A percentile compares a stretch with the other conserved stretches of the same genome.
Conservation (phyloP, 345 rosid species). For the Citropsis articulata region DNA sequence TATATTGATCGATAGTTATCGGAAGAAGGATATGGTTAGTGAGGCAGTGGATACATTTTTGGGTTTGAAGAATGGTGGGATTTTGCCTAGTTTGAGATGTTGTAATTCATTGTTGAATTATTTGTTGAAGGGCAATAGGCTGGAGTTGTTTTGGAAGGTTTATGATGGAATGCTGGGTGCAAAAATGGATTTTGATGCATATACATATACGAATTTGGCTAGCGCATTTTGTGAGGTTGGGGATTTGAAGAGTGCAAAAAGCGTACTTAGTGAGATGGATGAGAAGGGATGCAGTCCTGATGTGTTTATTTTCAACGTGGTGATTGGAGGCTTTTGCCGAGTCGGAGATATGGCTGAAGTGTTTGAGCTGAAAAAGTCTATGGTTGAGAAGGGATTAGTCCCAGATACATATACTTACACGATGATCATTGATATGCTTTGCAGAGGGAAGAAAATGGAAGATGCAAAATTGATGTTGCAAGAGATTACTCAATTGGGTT, state of each 20-base stretch:
- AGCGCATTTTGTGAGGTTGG: constrained; percentile 24
- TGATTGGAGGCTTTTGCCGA: constrained; percentile 30
- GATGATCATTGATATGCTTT: constrained; percentile 22
- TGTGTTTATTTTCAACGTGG: constrained; percentile 27
- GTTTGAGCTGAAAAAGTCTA: constrained; percentile 21
- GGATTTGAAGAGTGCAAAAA: constrained; percentile 27
- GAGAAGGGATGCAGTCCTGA: constrained; percentile 29
- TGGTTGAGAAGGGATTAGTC: constrained; percentile 30
- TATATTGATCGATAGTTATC: constrained; percentile 30
- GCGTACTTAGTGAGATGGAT: constrained; percentile 29
- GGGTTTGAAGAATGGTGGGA: constrained; percentile 13
- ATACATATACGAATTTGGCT: constrained; percentile 28
- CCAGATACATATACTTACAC: constrained; percentile 14
- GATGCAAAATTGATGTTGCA: constrained; percentile 32
- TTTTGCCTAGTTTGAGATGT: constrained; percentile 25
- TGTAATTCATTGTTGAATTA: constrained; percentile 34
- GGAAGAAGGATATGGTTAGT: constrained; percentile 15
- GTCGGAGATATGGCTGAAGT: constrained; percentile 28
- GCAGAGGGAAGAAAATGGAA: constrained; percentile 18
- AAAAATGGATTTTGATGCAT: constrained; percentile 22
- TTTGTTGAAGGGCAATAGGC: constrained; percentile 27
- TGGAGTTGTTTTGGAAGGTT: constrained; percentile 36
- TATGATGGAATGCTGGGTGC: constrained; percentile 28
- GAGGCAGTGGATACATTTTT: constrained; percentile 33
- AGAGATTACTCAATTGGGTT: constrained; percentile 28